These are phyloP conservation scores for Amborella trichopoda DNA, from an alignment of 164 flowering plant genomes.

Conservation along the genomic window DNA sequence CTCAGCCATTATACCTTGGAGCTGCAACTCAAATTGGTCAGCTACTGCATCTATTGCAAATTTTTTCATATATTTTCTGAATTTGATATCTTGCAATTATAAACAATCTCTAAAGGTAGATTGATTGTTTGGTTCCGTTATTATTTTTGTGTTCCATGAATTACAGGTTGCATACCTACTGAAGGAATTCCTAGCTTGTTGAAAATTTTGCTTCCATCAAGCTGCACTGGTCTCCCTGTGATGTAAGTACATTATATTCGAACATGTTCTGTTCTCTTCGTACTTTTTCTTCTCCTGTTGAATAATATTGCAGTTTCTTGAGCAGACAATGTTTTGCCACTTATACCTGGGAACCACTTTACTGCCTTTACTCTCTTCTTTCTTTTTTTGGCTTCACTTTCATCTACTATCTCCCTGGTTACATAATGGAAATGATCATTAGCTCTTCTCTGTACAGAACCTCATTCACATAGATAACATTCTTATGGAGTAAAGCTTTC, in stretches of 20 bases:
- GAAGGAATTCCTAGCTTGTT: slow-evolving; percentile 95
- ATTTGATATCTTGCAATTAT: background rate
- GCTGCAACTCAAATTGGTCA: slow-evolving; percentile 96
- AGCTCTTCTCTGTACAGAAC: background rate
- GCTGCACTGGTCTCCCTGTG: slow-evolving; percentile 70
- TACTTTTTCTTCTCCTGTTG: background rate
- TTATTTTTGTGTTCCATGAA: background rate
- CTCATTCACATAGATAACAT: too few species aligned
- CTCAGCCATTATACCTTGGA: slow-evolving; percentile 81
- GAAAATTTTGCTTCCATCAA: slow-evolving; percentile 80
- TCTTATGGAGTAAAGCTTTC: too few species aligned
- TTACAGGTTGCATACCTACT: slow-evolving; percentile 80
- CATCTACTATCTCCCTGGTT: too few species aligned
- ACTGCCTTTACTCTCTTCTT: too few species aligned
- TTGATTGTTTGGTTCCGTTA: background rate
- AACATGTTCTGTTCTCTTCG: background rate
- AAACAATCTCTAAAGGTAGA: background rate
- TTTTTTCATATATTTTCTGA: slow-evolving; percentile 7
- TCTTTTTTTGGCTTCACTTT: too few species aligned
- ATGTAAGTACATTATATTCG: slow-evolving; percentile 35
- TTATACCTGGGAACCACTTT: too few species aligned
- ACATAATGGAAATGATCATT: slow-evolving; percentile 1
- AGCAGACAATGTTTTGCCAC: too few species aligned
- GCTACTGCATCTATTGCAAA: background rate
- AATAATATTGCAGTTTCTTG: too few species aligned